These are phyloP conservation scores for Flaveria ramosissima DNA, from an alignment of 129 eudicot species.

Conservation along the genomic window DNA sequence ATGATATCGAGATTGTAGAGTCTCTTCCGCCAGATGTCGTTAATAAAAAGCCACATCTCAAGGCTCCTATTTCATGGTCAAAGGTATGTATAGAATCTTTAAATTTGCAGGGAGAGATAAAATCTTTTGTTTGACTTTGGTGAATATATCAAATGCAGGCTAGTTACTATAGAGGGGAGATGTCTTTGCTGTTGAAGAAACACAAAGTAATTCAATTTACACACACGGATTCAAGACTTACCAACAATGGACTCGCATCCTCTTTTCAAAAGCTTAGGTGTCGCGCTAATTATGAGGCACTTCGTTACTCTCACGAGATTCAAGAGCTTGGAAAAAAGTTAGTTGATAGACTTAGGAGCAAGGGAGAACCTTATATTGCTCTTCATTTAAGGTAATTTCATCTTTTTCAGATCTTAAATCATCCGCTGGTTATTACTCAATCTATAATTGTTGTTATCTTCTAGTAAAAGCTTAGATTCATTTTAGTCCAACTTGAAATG, in stretches of 20 bases:
- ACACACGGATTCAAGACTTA: slow-evolving; percentile 81
- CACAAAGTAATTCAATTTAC: slow-evolving; percentile 81
- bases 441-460: no score
- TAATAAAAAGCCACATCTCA: slow-evolving; percentile 43
- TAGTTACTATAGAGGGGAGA: slow-evolving; percentile 75
- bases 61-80: slow-evolving; percentile 96
- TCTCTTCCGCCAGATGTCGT: slow-evolving; percentile 53
- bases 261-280: slow-evolving; percentile 80
- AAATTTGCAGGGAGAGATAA: neutral
- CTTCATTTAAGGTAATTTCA: slow-evolving; percentile 76
- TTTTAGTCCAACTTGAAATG: no score
- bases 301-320: slow-evolving; percentile 67
- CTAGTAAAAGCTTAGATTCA: no score
- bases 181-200: slow-evolving; percentile 48
- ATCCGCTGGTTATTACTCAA: neutral
- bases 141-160: slow-evolving; percentile 34
- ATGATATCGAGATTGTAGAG: slow-evolving; percentile 74
- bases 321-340: slow-evolving; percentile 59
- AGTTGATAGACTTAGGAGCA: slow-evolving; percentile 52
- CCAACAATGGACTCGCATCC: slow-evolving; percentile 70
- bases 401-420: neutral
- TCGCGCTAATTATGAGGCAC: slow-evolving; percentile 82
- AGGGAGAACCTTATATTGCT: slow-evolving; percentile 66
- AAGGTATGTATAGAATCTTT: slow-evolving; percentile 45
- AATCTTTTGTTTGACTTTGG: neutral